Percentiles rank a stretch among this genome's conserved stretches.
Conservation (phyloP, 495 filamentous ascomycete species). For the Penicillium argentinense region DNA sequence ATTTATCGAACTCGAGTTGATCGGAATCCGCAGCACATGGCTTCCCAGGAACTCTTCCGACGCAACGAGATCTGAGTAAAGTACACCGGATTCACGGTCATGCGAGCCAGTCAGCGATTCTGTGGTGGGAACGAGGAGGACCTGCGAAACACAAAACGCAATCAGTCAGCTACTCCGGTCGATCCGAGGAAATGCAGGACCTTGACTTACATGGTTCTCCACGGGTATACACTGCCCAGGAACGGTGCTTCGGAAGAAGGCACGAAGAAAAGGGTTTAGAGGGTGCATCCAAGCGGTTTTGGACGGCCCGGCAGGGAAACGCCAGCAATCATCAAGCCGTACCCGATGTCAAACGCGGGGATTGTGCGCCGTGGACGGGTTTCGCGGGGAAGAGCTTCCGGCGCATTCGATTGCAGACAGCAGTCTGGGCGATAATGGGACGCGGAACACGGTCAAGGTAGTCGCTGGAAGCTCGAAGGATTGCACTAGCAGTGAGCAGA, state of each 20-base stretch:
- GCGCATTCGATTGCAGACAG: slow-evolving; percentile 38
- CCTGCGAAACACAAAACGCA: slow-evolving; percentile 42
- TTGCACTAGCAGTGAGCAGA: not conserved
- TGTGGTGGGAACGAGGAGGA: slow-evolving; percentile 90
- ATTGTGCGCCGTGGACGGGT: slow-evolving; percentile 27
- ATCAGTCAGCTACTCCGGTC: slow-evolving; percentile 18
- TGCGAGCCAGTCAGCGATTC: slow-evolving; percentile 85
- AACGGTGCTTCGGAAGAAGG: slow-evolving; percentile 96
- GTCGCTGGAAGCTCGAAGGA: not conserved
- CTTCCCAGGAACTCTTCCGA: slow-evolving; percentile 95
- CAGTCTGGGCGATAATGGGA: slow-evolving; percentile 8
- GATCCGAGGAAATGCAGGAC: slow-evolving; percentile 9
- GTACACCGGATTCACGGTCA: slow-evolving; percentile 80
- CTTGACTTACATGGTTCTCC: slow-evolving; percentile 73
- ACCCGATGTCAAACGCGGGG: slow-evolving; percentile 19
- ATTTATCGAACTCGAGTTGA: slow-evolving; percentile 46
- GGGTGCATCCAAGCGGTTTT: slow-evolving; percentile 87
- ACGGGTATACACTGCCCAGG: slow-evolving; percentile 90
- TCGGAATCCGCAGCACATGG: slow-evolving; percentile 88
- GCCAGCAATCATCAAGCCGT: slow-evolving; percentile 47
- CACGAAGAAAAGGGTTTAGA: slow-evolving; percentile 96
- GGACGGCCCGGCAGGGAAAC: slow-evolving; percentile 43
- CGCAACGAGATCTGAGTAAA: slow-evolving; percentile 75
- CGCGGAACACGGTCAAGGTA: not conserved
- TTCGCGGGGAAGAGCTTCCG: slow-evolving; percentile 39